These are phyloP conservation scores for Papiliotrema terrestris DNA, from an alignment of 1,284 basidiomycete species.

Conservation along the genomic window DNA sequence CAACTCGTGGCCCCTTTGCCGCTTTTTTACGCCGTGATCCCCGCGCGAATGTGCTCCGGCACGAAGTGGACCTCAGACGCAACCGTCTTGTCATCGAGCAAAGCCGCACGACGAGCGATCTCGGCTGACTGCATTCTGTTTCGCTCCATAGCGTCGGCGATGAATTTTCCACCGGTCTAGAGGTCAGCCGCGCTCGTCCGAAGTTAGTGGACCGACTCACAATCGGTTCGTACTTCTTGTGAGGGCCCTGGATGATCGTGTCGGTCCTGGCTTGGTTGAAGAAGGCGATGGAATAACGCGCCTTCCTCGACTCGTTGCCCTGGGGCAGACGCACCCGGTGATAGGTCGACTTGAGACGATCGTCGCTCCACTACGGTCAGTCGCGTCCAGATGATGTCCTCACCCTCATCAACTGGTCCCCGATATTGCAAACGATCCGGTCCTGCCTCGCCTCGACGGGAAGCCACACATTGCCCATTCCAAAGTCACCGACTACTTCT, in stretches of 20 bases:
- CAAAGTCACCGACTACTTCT: constrained; percentile 34
- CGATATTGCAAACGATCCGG: constrained; percentile 37
- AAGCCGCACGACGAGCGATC: constrained; percentile 17
- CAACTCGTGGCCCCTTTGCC: no score
- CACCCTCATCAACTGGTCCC: constrained; percentile 34
- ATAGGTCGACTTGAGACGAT: constrained; percentile 33
- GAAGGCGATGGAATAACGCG: constrained; percentile 33
- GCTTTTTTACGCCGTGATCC: no score
- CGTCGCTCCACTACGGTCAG: constrained; percentile 27
- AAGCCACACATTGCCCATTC: constrained; percentile 28
- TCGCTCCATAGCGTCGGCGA: constrained; percentile 25
- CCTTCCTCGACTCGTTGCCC: constrained; percentile 18
- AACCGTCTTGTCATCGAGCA: constrained; percentile 13
- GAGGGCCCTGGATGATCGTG: constrained; percentile 30
- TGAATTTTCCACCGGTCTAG: constrained; percentile 32
- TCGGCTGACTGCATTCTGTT: constrained; percentile 36
- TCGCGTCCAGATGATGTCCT: neutral
- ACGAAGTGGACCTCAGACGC: constrained; percentile 28
- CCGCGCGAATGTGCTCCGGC: constrained; percentile 13
- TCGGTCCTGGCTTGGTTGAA: constrained; percentile 34
- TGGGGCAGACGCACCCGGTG: constrained; percentile 33
- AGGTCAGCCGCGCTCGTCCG: neutral
- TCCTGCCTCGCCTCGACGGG: constrained; percentile 30
- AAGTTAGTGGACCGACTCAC: constrained; percentile 11
- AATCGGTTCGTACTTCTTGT: constrained; percentile 30